phyloP scores from a whole-genome alignment of 108 stramenopile genomes.

The Nitzschia palea region DNA sequence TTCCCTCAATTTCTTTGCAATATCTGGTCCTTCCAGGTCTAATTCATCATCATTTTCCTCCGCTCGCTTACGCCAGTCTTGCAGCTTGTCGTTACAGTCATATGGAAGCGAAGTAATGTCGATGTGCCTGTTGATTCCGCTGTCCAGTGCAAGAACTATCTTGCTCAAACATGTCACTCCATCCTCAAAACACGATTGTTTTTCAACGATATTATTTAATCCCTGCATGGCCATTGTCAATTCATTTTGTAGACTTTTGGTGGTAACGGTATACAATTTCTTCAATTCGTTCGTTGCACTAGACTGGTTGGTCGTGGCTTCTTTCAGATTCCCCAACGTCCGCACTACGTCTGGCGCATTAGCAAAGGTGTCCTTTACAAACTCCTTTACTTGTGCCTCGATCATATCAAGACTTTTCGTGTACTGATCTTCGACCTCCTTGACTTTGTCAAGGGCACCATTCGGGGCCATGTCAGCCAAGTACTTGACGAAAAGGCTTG shows the following conservation, averaged over 20 bases:
- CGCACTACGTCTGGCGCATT: conserved; percentile 26
- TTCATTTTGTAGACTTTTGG: conserved; percentile 9
- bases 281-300: conserved; percentile 17
- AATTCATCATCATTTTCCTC: conserved; percentile 1
- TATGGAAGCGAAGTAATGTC: background rate
- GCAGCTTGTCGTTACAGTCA: background rate
- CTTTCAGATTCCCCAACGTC: conserved; percentile 30
- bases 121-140: conserved; percentile 17
- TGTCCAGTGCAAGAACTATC: conserved; percentile 6
- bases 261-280: conserved; percentile 29
- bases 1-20: background rate
- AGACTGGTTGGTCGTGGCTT: conserved; percentile 21
- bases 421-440: background rate
- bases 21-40: background rate
- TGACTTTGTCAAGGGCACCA: background rate
- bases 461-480: background rate
- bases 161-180: conserved; percentile 7
- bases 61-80: background rate
- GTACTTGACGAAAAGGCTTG: background rate
- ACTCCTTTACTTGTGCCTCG: background rate
- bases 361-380: conserved; percentile 21
- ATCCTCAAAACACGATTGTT: conserved; percentile 41
- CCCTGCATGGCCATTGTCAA: conserved; percentile 4
- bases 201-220: conserved; percentile 6
- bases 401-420: background rate